Conservation (phyloP, 345 rosid genomes). For the Heritiera littoralis region DNA sequence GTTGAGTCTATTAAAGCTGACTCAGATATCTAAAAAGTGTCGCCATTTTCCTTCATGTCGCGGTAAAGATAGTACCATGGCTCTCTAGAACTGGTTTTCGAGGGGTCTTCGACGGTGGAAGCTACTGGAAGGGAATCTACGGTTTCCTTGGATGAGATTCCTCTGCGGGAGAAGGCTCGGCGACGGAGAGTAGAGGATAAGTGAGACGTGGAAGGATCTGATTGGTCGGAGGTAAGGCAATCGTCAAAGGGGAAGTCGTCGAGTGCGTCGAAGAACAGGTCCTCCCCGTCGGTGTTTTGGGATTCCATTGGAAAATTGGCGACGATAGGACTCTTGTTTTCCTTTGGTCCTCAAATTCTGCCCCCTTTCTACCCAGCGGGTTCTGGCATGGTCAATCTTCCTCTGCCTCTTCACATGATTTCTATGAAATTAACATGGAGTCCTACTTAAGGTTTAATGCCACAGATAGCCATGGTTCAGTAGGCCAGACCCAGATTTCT, state of each 20-base stretch:
- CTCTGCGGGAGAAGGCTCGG: conserved; percentile 25
- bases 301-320: conserved; percentile 33
- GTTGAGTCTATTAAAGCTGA: conserved; percentile 27
- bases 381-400: not conserved
- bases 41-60: conserved; percentile 34
- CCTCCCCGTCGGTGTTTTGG: conserved; percentile 31
- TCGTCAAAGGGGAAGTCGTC: conserved; percentile 62
- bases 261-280: conserved; percentile 53
- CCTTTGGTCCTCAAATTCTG: too few relatives aligned
- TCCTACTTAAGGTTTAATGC: not conserved
- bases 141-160: conserved; percentile 18
- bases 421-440: not conserved
- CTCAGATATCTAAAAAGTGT: conserved; percentile 27
- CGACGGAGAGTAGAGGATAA: conserved; percentile 39
- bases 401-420: not conserved
- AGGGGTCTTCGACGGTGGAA: not conserved
- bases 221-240: conserved; percentile 32
- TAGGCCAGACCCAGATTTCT: not conserved
- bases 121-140: conserved; percentile 14
- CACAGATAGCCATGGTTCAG: not conserved
- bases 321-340: not conserved
- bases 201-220: conserved; percentile 33
- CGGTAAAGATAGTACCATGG: conserved; percentile 20
- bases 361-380: not conserved
- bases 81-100: conserved; percentile 21